Evolutionary conservation across 257 asterid species (phyloP).

Genomic region (Primulina tabacum): DNA sequence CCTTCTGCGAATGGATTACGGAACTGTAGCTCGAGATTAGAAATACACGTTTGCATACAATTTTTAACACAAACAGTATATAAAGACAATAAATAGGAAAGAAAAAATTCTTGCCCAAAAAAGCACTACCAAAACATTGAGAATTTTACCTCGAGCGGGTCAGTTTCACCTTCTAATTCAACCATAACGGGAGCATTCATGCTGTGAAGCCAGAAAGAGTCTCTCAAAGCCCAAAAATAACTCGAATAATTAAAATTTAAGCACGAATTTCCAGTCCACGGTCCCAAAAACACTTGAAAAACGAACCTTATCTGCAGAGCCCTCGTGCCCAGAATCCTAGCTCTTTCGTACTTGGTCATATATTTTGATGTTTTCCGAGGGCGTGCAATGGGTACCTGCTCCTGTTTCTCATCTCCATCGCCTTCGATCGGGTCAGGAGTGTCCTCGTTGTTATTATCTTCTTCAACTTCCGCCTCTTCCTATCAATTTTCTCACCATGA

Average conservation of each 20-base stretch:
- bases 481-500: conserved; percentile 23
- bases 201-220: not conserved
- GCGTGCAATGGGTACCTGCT: conserved; percentile 56
- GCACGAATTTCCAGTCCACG: not conserved
- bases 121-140: not conserved
- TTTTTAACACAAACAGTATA: not conserved
- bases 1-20: not conserved
- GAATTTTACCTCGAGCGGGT: not conserved
- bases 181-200: not conserved
- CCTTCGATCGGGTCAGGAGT: conserved; percentile 52
- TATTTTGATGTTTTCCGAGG: conserved; percentile 81
- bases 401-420: conserved; percentile 68
- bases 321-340: conserved; percentile 86
- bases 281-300: not conserved
- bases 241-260: no score
- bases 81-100: no score
- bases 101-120: not conserved
- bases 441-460: conserved; percentile 55
- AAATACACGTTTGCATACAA: not conserved
- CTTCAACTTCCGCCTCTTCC: conserved; percentile 87
- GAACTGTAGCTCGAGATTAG: not conserved
- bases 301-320: conserved; percentile 85
- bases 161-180: not conserved
- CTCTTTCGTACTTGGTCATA: conserved; percentile 94
- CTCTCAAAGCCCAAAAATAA: not conserved